These are phyloP conservation scores for Malus hybrid DNA, from an alignment of 331 rosid genomes.

Conservation along the genomic window DNA sequence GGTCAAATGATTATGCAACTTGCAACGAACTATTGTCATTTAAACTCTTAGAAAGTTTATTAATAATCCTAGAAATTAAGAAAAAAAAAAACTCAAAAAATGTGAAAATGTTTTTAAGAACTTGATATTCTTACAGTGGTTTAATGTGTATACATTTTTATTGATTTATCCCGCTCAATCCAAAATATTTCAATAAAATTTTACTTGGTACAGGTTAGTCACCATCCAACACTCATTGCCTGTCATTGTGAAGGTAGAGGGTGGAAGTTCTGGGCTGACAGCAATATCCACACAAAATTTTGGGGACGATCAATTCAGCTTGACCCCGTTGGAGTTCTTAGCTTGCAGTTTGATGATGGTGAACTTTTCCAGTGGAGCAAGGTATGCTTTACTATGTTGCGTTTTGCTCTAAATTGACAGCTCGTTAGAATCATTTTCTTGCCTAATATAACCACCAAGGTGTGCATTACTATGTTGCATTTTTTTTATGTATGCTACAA, in stretches of 20 bases:
- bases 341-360: constrained; percentile 88
- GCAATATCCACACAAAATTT: constrained; percentile 87
- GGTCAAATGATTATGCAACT: background rate
- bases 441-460: no score
- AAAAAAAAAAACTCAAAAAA: background rate
- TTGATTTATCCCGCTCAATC: background rate
- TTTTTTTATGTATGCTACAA: background rate
- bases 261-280: constrained; percentile 97
- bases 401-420: no score
- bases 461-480: no score
- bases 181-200: background rate
- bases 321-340: constrained; percentile 84
- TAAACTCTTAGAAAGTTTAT: background rate
- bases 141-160: background rate
- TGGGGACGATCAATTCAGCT: constrained; percentile 99
- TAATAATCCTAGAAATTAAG: background rate
- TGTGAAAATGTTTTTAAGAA: background rate
- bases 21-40: background rate
- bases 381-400: constrained; percentile 33
- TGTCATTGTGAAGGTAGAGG: constrained; percentile 99
- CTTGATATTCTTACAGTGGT: background rate
- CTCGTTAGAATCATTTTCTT: no score
- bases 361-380: constrained; percentile 97
- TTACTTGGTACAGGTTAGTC: constrained; percentile 82
- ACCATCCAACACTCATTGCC: constrained; percentile 94